Conservation (phyloP, 352 stramenopile species). For the Phytophthora quininea region DNA sequence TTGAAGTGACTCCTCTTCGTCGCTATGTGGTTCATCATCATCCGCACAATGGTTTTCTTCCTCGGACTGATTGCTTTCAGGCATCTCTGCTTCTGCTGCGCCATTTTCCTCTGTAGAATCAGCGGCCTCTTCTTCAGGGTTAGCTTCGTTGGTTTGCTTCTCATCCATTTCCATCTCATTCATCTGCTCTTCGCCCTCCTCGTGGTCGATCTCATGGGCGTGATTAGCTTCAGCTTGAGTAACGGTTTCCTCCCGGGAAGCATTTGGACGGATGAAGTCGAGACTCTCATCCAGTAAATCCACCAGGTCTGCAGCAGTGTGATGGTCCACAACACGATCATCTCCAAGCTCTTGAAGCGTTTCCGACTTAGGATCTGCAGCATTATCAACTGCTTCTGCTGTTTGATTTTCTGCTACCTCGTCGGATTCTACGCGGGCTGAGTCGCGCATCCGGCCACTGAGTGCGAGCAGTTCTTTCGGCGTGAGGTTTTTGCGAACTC, state of each 20-base stretch:
- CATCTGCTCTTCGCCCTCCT: neutral
- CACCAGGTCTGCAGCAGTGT: slow-evolving; percentile 48
- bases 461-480: slow-evolving; percentile 33
- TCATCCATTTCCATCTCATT: slow-evolving; percentile 5
- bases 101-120: slow-evolving; percentile 1
- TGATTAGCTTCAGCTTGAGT: slow-evolving; percentile 6
- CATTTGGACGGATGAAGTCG: slow-evolving; percentile 24
- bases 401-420: neutral
- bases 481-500: slow-evolving; percentile 46
- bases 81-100: neutral
- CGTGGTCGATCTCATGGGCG: slow-evolving; percentile 15
- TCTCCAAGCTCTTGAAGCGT: neutral
- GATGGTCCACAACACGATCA: neutral
- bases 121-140: slow-evolving; percentile 4
- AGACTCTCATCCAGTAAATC: slow-evolving; percentile 68
- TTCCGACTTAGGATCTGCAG: neutral
- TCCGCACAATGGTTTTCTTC: slow-evolving; percentile 11
- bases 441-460: slow-evolving; percentile 25
- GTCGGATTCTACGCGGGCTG: slow-evolving; percentile 11
- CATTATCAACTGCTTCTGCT: neutral
- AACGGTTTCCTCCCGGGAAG: slow-evolving; percentile 6
- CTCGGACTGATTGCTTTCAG: slow-evolving; percentile 21
- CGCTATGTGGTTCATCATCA: neutral
- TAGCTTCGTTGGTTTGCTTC: neutral
- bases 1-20: slow-evolving; percentile 4